Base-by-base conservation (phyloP, 1,139 yeast species). In the Lodderomyces metapsilosis region DNA sequence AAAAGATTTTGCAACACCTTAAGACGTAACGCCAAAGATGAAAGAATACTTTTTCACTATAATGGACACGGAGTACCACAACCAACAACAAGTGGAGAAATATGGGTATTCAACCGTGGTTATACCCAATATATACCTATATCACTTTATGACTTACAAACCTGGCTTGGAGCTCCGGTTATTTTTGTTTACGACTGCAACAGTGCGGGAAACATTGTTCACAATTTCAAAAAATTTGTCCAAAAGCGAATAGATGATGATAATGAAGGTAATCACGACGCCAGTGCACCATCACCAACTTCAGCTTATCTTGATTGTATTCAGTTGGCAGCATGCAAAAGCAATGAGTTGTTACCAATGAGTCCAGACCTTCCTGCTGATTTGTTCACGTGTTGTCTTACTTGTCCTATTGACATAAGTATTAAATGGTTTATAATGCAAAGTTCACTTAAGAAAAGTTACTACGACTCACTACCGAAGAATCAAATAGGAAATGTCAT, bases 51-150 rank as follows among this genome's bases (percentile, higher is more conserved):
- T 41, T 92, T 92, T 61, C 98, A 94, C 59, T 92, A 94, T 60
- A 92, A 92, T 56, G 99, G 99, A 3, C 99, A 92, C 58, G 99
- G 99, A 13, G 99, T 92, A 2, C 99, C 99, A 0, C 89, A 89
- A 51, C 98, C 99, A 0, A 94, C 98, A 0, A 81, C 89, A 22
- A 82, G 91, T 41, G 99, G 99, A n/a, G 99, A 92, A 58, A 88
- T 92, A 17, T 92, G 99, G 99, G 98, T 94, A 12, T 92, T 92
- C 66, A 92, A 92, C 61, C 71, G 97, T 52, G 96, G 96, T 1
- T 94, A 91, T 60, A 92, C 98, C 1, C 98, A 92, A 64, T 92
- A 92, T 59, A 92, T 92, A 46, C 99, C 99, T 1, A 94, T 92
- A 2, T 87, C 96, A 5, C 66, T 92, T 17, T 89, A 88, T 58